Base-by-base conservation (phyloP, 2,329 filamentous ascomycete genomes). In the Diaporthe destruens region DNA sequence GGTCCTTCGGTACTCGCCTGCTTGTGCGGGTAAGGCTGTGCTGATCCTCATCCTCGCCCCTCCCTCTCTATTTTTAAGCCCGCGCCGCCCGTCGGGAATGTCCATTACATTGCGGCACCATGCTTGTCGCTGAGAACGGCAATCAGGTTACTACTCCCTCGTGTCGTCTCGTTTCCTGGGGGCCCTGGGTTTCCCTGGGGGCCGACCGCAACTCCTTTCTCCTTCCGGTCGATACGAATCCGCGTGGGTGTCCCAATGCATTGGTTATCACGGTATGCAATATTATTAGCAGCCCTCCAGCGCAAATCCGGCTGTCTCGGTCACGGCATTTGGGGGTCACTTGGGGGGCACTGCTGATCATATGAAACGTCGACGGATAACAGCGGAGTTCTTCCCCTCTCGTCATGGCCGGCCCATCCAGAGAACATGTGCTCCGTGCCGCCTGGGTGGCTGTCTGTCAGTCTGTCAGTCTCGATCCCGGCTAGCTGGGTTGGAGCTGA, bases 41-140 rank as follows among this genome's bases (percentile, higher is more conserved):
- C n/a, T 70, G 68, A 70, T 70, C 68, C 68, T 70, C 68, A 61
- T 61, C 67, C 68, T 70, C 55, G 53, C 53, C 68, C 68, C 61
- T 39, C 57, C 55, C 53, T 55, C 68, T 70, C 68, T 61, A 53
- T 57, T 70, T 70, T 59, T 36, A 25, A 32, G 56, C 47, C 47
- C 47, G 47, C n/a, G 39, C 47, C 44, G 36, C 23, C 34, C 29
- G 23, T 49, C 29, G 59, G 59, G 25, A 63, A 51, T 69, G 25
- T 23, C 49, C 53, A 39, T 14, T 20, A 32, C 34, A 55, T 68
- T 53, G 47, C 47, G 39, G 57, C 57, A 32, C 57, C 47, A 61
- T 61, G 57, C 57, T 39, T 23, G 44, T n/a, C 59, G 59, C 59
- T 63, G 59, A 63, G 59, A 63, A 63, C 59, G 59, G 59, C 39